Conservation (phyloP, 805 yeast species). For the Metschnikowia gruessii region DNA sequence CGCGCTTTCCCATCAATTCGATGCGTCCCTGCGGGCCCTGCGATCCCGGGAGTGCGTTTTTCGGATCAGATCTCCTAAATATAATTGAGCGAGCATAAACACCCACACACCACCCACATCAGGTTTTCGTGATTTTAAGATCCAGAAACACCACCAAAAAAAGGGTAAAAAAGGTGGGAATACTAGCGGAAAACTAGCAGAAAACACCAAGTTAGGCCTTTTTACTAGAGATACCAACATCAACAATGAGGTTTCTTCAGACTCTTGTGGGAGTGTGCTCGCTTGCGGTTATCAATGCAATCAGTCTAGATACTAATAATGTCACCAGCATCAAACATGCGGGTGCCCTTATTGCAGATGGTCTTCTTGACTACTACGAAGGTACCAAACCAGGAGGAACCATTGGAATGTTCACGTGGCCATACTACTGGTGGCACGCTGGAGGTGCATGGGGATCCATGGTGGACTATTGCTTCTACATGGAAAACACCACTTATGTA, state of each 20-base stretch:
- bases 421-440: constrained; percentile 99
- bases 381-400: constrained; percentile 70
- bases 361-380: constrained; percentile 78
- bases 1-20: too few relatives aligned
- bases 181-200: background rate
- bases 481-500: constrained; percentile 68
- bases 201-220: background rate
- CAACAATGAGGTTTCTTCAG: background rate
- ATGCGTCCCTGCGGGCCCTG: too few relatives aligned
- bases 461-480: constrained; percentile 71
- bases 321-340: constrained; percentile 50
- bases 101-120: too few relatives aligned
- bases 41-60: too few relatives aligned
- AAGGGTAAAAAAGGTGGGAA: too few relatives aligned
- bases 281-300: constrained; percentile 13
- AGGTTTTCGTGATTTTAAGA: too few relatives aligned
- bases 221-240: background rate
- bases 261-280: constrained; percentile 1
- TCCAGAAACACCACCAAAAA: too few relatives aligned
- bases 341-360: constrained; percentile 58
- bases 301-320: constrained; percentile 38
- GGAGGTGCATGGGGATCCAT: constrained; percentile 93
- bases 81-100: too few relatives aligned
- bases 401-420: constrained; percentile 81
- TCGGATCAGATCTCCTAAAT: too few relatives aligned